phyloP scores from a whole-genome alignment of 805 yeast genomes.

The Trichomonascus vanleenenianus region DNA sequence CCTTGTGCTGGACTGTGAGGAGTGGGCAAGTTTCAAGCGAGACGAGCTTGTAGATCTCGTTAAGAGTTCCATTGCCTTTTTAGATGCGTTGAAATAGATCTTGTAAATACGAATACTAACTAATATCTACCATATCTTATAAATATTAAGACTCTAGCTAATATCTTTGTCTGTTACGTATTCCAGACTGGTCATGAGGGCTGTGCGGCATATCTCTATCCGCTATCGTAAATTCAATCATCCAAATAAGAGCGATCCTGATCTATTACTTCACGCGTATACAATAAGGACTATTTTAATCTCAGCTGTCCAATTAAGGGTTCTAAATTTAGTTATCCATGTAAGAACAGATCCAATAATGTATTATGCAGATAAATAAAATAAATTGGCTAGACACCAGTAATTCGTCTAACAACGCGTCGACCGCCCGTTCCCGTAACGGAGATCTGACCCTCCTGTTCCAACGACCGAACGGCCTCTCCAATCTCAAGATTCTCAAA shows the following conservation, averaged over 20 bases:
- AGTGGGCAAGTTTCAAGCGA: conserved; percentile 6
- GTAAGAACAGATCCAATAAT: too few relatives aligned
- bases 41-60: conserved; percentile 11
- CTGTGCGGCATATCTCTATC: too few relatives aligned
- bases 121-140: conserved; percentile 1
- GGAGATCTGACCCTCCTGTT: conserved; percentile 60
- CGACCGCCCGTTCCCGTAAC: conserved; percentile 47
- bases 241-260: too few relatives aligned
- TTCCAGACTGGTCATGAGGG: too few relatives aligned
- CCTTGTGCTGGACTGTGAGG: conserved; percentile 33
- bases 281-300: too few relatives aligned
- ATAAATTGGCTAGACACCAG: not conserved
- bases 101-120: not conserved
- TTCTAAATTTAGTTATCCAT: too few relatives aligned
- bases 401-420: conserved; percentile 42
- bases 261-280: too few relatives aligned
- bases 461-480: conserved; percentile 59
- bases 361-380: too few relatives aligned
- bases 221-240: too few relatives aligned
- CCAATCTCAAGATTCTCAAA: conserved; percentile 67
- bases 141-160: conserved; percentile 1
- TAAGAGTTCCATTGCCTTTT: conserved; percentile 13
- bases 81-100: not conserved
- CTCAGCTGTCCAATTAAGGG: too few relatives aligned
- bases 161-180: too few relatives aligned